Evolutionary conservation across 352 stramenopile species (phyloP).

Genomic region (Phytopythium vexans): DNA sequence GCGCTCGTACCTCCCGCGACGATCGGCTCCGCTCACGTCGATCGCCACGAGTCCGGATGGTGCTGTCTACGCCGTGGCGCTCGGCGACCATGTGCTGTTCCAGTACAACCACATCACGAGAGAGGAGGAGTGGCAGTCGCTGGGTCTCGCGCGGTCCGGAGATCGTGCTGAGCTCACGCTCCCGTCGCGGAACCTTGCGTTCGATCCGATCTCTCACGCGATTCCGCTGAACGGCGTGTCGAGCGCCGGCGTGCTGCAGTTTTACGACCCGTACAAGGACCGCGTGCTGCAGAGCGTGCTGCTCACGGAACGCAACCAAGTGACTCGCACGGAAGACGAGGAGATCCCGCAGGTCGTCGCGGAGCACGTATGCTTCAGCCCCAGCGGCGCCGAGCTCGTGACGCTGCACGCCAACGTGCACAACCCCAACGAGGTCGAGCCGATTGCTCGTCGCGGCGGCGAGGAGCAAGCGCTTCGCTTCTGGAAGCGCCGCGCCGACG

Average conservation of each 20-base stretch:
- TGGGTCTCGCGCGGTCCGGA: constrained; percentile 59
- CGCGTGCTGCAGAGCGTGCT: constrained; percentile 65
- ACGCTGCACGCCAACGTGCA: constrained; percentile 49
- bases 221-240: constrained; percentile 65
- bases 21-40: constrained; percentile 48
- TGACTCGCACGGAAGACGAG: constrained; percentile 75
- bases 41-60: constrained; percentile 57
- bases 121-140: constrained; percentile 71
- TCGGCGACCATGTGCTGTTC: constrained; percentile 71
- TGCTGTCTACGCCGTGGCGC: constrained; percentile 55
- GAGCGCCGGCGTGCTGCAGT: constrained; percentile 64
- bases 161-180: constrained; percentile 32
- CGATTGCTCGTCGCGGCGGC: constrained; percentile 1
- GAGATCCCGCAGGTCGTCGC: constrained; percentile 46
- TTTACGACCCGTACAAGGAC: constrained; percentile 81
- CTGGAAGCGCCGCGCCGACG: constrained; percentile 72
- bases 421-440: constrained; percentile 10
- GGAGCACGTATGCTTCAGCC: constrained; percentile 53
- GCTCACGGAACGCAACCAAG: constrained; percentile 80
- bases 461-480: constrained; percentile 71
- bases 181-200: constrained; percentile 47
- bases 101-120: constrained; percentile 81
- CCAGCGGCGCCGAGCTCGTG: constrained; percentile 43
- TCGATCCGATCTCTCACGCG: constrained; percentile 59
- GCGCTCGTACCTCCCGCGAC: constrained; percentile 73